Evolutionary conservation across 2,329 filamentous ascomycete genomes (phyloP).

Genomic region (Talaromyces sp.): DNA sequence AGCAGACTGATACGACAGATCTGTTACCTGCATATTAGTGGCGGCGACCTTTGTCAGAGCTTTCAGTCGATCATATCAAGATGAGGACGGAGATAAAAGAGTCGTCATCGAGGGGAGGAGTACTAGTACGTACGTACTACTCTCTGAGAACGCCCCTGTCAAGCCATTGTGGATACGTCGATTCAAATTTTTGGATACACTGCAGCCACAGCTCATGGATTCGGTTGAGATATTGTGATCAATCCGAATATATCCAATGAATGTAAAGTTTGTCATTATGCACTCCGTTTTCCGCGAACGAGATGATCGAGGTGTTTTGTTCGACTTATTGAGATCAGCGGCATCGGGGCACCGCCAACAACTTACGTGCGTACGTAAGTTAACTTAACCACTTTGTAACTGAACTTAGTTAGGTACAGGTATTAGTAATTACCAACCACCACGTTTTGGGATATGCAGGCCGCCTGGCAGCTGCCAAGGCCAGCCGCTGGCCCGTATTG

Average conservation of each 20-base stretch:
- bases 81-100: neutral
- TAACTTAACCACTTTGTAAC: too few species aligned
- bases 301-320: neutral
- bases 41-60: neutral
- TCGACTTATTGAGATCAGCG: neutral
- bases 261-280: neutral
- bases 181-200: neutral
- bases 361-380: neutral
- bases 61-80: neutral
- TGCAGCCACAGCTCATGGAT: neutral
- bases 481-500: neutral
- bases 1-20: neutral
- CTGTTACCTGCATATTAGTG: neutral
- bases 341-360: neutral
- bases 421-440: constrained; percentile 1
- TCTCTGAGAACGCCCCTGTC: neutral
- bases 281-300: neutral
- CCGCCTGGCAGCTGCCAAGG: neutral
- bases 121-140: too few species aligned
- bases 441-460: neutral
- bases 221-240: neutral
- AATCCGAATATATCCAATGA: neutral
- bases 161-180: neutral
- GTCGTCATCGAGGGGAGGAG: neutral
- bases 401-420: too few species aligned